Conservation (phyloP, 202 grass and related monocot species). For the Alloteropsis angusta region DNA sequence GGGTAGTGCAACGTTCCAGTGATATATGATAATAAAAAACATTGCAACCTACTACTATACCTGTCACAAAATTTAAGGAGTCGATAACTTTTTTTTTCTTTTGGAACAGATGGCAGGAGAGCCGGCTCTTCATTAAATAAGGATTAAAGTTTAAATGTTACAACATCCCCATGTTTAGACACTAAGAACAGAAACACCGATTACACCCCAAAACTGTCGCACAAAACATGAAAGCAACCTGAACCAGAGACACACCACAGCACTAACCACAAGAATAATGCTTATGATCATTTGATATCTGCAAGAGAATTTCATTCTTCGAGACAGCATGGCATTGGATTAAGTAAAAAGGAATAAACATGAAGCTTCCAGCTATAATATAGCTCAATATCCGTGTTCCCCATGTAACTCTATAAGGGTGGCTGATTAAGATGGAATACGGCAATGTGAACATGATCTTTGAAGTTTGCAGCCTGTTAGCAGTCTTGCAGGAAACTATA, state of each 20-base stretch:
- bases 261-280: slow-evolving; percentile 7
- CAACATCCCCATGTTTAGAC: not conserved
- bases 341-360: slow-evolving; percentile 29
- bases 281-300: not conserved
- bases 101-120: not conserved
- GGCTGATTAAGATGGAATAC: slow-evolving; percentile 34
- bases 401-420: slow-evolving; percentile 30
- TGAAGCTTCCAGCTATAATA: slow-evolving; percentile 39
- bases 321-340: slow-evolving; percentile 26
- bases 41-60: not conserved
- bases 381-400: not conserved
- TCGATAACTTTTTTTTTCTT: not conserved
- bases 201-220: not conserved
- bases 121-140: not conserved
- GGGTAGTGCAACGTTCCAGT: not conserved
- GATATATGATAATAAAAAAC: slow-evolving; percentile 1
- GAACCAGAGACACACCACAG: not conserved
- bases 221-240: not conserved
- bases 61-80: slow-evolving; percentile 7
- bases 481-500: slow-evolving; percentile 24
- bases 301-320: slow-evolving; percentile 29
- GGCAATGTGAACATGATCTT: slow-evolving; percentile 49
- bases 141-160: not conserved
- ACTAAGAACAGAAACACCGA: not conserved
- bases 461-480: slow-evolving; percentile 25